Evolutionary conservation across 192 early-diverging fungal species (phyloP), one percentile per base, ranked within the genome.

Genomic region (Backusella australiensis): DNA sequence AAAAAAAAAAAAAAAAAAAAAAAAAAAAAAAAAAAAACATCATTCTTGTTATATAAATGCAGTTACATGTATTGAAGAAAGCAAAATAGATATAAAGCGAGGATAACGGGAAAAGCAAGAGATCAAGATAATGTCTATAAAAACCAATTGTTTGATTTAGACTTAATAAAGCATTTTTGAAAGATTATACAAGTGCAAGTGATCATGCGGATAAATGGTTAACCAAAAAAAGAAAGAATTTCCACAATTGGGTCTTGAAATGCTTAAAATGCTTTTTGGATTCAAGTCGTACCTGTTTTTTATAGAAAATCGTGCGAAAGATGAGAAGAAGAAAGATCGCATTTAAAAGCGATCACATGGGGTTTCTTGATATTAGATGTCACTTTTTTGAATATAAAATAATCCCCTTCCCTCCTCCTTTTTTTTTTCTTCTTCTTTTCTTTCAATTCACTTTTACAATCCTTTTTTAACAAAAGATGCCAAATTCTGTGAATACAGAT

Each of bases 191-290:
- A 67, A 67, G 26, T 36, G 35, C n/a, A 69, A 69, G 36, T 38
- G 35, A 69, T 38, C 35, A 69, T n/a, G 19, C 21, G 34, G 36
- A 17, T 38, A 39, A 41, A 15, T 39, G 38, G 38, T 38, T 8
- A 41, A 11, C 68, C 36, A 41, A 41, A 35, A 41, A 23, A 69
- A 69, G 68, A 69, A 69, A 69, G 68, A 69, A 69, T 69, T 69
- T 69, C 68, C n/a, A 38, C n/a, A 69, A 69, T 23, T 23, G 23
- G 68, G 66, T 41, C 21, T 41, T 69, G n/a, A 17, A 35, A 36
- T 69, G 68, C 12, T 21, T 41, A 19, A 44, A 44, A 44, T 6
- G 15, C 15, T 66, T 26, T 21, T 34, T 67, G 68, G 68, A 69
- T 36, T 36, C n/a, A 36, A 0, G 68, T 69, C 11, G 68, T 38